These are phyloP conservation scores for Penstemon barbatus DNA, from an alignment of 257 asterid species.

Conservation along the genomic window DNA sequence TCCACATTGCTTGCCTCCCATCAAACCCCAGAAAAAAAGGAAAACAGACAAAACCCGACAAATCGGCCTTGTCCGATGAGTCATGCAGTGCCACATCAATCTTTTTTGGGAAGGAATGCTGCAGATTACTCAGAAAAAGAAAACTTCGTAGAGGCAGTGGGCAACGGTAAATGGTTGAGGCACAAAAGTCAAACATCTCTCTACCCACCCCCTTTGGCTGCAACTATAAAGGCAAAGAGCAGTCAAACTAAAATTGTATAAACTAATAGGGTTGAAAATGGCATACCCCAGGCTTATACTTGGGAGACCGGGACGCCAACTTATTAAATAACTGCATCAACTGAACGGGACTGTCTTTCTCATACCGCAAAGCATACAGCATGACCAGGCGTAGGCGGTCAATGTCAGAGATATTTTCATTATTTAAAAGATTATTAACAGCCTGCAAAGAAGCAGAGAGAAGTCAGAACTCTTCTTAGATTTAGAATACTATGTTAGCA, in stretches of 20 bases:
- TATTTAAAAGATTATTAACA: slow-evolving; percentile 75
- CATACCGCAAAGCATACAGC: slow-evolving; percentile 95
- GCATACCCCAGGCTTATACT: slow-evolving; percentile 96
- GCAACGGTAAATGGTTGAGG: slow-evolving; percentile 23
- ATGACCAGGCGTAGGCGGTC: slow-evolving; percentile 93
- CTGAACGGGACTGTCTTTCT: slow-evolving; percentile 96
- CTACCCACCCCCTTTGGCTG: slow-evolving; percentile 2
- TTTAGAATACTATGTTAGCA: background rate
- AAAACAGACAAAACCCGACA: background rate
- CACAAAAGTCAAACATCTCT: slow-evolving; percentile 2
- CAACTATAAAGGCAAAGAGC: slow-evolving; percentile 19
- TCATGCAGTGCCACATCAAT: background rate
- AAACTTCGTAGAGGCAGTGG: background rate
- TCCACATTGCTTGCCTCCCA: background rate
- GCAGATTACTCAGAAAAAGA: slow-evolving; percentile 1
- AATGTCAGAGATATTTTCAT: slow-evolving; percentile 77
- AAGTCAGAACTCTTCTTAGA: slow-evolving; percentile 1
- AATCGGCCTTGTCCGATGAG: background rate
- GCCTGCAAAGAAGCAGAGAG: slow-evolving; percentile 57
- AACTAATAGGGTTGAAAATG: slow-evolving; percentile 14
- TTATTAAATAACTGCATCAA: slow-evolving; percentile 95
- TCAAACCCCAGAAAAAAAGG: background rate
- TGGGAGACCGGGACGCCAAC: slow-evolving; percentile 88
- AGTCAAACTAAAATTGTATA: slow-evolving; percentile 1
- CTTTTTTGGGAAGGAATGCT: slow-evolving; percentile 4